Evolutionary conservation across 805 yeast genomes (phyloP).

Genomic region (Yamadazyma scolyti): DNA sequence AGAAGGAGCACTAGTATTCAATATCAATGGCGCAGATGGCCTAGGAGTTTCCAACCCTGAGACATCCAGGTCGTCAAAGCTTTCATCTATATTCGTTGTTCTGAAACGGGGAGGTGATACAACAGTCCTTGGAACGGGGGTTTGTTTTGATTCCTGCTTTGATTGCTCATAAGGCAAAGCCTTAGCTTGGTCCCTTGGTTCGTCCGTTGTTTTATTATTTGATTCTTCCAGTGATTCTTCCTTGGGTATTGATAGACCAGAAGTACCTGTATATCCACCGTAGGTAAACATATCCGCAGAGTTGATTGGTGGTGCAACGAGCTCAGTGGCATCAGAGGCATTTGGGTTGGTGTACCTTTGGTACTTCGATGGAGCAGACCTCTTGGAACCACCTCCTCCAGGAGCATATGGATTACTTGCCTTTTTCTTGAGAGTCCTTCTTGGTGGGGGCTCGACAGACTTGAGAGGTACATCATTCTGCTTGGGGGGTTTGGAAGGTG

Average conservation of each 20-base stretch:
- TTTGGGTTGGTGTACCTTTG: constrained; percentile 12
- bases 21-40: constrained; percentile 5
- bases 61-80: constrained; percentile 18
- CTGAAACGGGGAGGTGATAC: too few relatives aligned
- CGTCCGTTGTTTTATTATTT: too few relatives aligned
- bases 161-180: too few relatives aligned
- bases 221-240: too few relatives aligned
- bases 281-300: constrained; percentile 12
- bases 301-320: constrained; percentile 5
- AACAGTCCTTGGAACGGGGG: too few relatives aligned
- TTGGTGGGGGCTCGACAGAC: constrained; percentile 4
- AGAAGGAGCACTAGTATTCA: constrained; percentile 2
- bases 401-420: constrained; percentile 38
- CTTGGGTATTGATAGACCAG: too few relatives aligned
- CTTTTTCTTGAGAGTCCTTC: not conserved
- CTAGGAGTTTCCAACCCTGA: constrained; percentile 7
- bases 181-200: too few relatives aligned
- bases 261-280: too few relatives aligned
- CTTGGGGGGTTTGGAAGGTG: constrained; percentile 8
- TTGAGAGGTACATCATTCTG: too few relatives aligned
- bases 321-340: constrained; percentile 1
- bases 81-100: constrained; percentile 25
- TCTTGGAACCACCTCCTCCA: constrained; percentile 12
- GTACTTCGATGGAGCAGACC: constrained; percentile 19
- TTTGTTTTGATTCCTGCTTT: too few relatives aligned